Percentiles rank a stretch among this genome's conserved stretches.
These are phyloP conservation scores for Trichosanthes cucumerina DNA, from an alignment of 306 rosid genomes.

Conservation along the genomic window DNA sequence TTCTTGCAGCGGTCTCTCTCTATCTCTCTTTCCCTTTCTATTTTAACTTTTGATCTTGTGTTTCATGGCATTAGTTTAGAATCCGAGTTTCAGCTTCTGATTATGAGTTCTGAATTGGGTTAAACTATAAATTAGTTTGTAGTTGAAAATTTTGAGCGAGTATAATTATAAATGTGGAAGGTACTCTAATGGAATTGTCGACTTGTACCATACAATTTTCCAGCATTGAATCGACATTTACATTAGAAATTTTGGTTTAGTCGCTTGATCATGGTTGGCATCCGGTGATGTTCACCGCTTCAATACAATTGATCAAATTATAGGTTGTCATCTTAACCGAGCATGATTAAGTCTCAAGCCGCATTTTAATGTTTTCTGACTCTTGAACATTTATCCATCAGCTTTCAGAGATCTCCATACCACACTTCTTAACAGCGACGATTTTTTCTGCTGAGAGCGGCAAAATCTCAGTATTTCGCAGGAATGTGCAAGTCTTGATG, in stretches of 20 bases:
- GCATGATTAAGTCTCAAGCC: not conserved
- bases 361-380: not conserved
- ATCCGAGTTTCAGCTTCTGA: not conserved
- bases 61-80: not conserved
- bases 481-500: constrained; percentile 70
- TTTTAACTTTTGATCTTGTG: not conserved
- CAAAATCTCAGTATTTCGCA: constrained; percentile 48
- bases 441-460: constrained; percentile 82
- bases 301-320: not conserved
- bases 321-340: not conserved
- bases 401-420: constrained; percentile 82
- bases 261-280: not conserved
- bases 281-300: not conserved
- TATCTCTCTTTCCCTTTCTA: not conserved
- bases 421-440: constrained; percentile 84
- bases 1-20: constrained; percentile 58
- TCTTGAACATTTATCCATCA: constrained; percentile 19
- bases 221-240: not conserved
- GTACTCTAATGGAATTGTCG: not conserved
- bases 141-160: not conserved
- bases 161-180: not conserved
- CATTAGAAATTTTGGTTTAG: not conserved
- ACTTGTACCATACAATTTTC: not conserved
- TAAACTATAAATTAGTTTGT: not conserved
- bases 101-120: not conserved